Percentiles rank a stretch among this genome's conserved stretches.
Evolutionary conservation across 768 basidiomycete genomes (phyloP).

Genomic region (Trametes cubensis): DNA sequence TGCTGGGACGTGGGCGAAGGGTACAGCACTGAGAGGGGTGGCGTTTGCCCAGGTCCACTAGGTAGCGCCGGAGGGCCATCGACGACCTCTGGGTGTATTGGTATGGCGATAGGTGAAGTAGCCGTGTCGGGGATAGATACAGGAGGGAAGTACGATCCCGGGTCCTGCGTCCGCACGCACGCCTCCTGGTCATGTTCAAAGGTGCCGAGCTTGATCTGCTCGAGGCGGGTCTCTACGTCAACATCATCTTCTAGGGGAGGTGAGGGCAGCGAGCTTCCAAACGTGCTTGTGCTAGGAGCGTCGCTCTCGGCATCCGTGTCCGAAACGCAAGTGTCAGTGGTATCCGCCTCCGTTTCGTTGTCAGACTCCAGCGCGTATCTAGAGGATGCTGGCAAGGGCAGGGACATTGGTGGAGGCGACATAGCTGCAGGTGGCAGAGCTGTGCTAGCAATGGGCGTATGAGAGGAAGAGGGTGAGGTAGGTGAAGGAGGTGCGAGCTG

Average conservation of each 20-base stretch:
- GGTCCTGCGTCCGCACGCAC: conserved; percentile 3
- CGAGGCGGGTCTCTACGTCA: conserved; percentile 7
- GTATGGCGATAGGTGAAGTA: neutral
- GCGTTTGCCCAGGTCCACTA: conserved; percentile 27
- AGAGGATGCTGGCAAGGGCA: conserved; percentile 17
- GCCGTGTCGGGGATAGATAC: neutral
- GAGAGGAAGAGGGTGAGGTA: neutral
- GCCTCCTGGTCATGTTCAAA: neutral
- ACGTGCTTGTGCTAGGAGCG: conserved; percentile 28
- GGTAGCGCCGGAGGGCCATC: conserved; percentile 1
- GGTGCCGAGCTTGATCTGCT: conserved; percentile 9
- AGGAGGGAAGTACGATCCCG: conserved; percentile 29
- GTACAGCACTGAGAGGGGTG: conserved; percentile 26
- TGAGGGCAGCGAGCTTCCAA: conserved; percentile 23
- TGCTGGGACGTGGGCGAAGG: conserved; percentile 17
- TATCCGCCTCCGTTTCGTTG: conserved; percentile 25
- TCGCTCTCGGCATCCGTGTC: conserved; percentile 34
- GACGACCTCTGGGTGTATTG: neutral
- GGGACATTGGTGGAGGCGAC: conserved; percentile 22
- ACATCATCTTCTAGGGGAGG: conserved; percentile 20
- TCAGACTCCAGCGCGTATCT: conserved; percentile 8
- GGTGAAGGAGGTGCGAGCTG: conserved; percentile 3
- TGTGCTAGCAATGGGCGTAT: neutral
- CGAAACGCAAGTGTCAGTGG: conserved; percentile 18
- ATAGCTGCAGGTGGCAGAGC: conserved; percentile 6